Evolutionary conservation across 2,329 filamentous ascomycete species (phyloP), one percentile per base, ranked within the genome.

Genomic region (Lachnellula suecica): DNA sequence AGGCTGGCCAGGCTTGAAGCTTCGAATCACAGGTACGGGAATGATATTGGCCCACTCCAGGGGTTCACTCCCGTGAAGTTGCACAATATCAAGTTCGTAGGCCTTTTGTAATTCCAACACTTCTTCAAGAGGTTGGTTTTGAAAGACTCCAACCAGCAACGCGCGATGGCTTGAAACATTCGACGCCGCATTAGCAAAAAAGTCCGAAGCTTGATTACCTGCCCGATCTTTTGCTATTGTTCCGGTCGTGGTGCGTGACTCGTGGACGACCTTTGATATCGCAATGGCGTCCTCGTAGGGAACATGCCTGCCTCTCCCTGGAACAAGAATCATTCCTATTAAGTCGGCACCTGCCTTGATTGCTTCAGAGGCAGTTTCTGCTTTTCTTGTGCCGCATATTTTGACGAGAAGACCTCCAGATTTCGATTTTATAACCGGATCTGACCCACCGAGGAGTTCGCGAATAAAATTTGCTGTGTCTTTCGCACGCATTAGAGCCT

Each of bases 401-500:
- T 99, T 99, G 59, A 97, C 91, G 25, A 94, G 77, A 1, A 90
- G 76, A 19, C 77, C 70, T 15, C 73, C 71, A 24, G 70, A 58
- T n/a, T 65, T 63, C 25, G 66, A 67, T 47, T 65, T 75, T 47
- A 59, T 64, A 4, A 73, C 66, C 13, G 48, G 49, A 34, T 52
- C 48, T 38, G 64, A 61, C 13, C 82, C 79, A 35, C 89, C 86
- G 60, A 96, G 89, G 22, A 99, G 82, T 63, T 92, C 81, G 29
- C 83, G 79, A 66, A 97, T 95, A 72, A 99, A 99, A 20, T 79
- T 75, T 20, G 85, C 81, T 10, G 91, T 91, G 65, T 97, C 83
- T 10, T 87, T 79, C 2, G 94, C 92, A 55, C 91, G 85, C 93
- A 99, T 97, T 59, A 99, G 83, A 47, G 95, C 90, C 71, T 99